These are phyloP conservation scores for Fusarium cicatricum DNA, from an alignment of 2,329 filamentous ascomycete species.

Conservation along the genomic window DNA sequence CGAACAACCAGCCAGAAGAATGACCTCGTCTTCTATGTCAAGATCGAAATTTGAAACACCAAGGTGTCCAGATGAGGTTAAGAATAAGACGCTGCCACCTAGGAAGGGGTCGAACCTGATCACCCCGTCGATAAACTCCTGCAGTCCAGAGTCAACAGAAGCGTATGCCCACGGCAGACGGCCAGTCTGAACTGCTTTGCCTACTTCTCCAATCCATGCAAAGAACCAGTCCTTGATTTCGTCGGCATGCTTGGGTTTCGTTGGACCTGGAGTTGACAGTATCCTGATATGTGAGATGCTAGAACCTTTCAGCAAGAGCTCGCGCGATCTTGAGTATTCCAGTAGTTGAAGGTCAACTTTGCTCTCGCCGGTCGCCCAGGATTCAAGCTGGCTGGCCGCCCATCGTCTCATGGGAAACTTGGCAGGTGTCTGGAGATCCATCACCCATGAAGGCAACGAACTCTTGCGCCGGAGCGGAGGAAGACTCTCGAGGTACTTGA, in stretches of 20 bases:
- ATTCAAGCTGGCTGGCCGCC: constrained; percentile 17
- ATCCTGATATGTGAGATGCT: constrained; percentile 10
- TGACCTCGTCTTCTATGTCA: constrained; percentile 8
- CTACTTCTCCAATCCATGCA: constrained; percentile 5
- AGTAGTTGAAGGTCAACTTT: constrained; percentile 20
- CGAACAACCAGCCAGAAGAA: constrained; percentile 21
- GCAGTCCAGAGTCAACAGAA: constrained; percentile 9
- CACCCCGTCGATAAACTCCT: constrained; percentile 19
- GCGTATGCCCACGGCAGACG: constrained; percentile 14
- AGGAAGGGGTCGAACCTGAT: constrained; percentile 23
- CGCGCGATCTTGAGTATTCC: not conserved
- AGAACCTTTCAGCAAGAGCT: constrained; percentile 10
- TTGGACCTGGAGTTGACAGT: constrained; percentile 9
- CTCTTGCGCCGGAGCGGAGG: constrained; percentile 10
- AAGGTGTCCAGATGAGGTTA: constrained; percentile 14
- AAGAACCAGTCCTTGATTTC: constrained; percentile 21
- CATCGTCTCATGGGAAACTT: constrained; percentile 23
- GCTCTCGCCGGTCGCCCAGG: constrained; percentile 11
- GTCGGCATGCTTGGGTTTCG: constrained; percentile 3
- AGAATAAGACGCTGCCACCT: constrained; percentile 17
- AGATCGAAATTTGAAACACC: constrained; percentile 19
- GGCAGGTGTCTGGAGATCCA: constrained; percentile 24
- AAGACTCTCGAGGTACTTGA: constrained; percentile 23
- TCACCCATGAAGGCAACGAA: constrained; percentile 22
- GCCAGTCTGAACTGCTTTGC: constrained; percentile 7